Percentiles rank a stretch among this genome's conserved stretches.
Evolutionary conservation across 306 rosid species (phyloP).

Genomic region (Medicago ruthenica): DNA sequence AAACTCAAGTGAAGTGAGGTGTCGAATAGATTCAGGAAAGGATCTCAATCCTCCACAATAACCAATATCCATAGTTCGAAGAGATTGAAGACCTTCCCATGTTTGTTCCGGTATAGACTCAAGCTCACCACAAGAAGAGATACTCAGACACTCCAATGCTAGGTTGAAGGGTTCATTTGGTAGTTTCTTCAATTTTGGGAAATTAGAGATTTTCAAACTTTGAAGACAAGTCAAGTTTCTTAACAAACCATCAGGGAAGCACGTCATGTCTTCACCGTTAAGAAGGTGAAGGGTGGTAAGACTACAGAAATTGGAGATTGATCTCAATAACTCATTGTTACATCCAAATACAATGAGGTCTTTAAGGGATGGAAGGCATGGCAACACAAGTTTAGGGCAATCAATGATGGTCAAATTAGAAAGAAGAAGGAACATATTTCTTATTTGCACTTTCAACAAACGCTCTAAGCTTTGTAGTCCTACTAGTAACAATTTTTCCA

Average conservation of each 20-base stretch:
- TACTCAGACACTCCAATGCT: too few relatives aligned
- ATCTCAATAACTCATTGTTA: background rate
- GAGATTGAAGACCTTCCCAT: too few relatives aligned
- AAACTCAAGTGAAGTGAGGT: too few relatives aligned
- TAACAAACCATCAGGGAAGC: too few relatives aligned
- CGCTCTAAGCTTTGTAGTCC: background rate
- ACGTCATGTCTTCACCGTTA: too few relatives aligned
- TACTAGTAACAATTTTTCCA: background rate
- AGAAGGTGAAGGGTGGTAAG: background rate
- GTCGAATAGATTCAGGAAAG: too few relatives aligned
- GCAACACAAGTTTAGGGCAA: slow-evolving; percentile 21
- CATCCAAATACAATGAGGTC: background rate
- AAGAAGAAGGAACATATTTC: background rate
- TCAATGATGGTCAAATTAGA: background rate
- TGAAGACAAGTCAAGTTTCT: background rate
- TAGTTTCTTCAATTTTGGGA: background rate
- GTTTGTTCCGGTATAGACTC: too few relatives aligned
- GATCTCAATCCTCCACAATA: too few relatives aligned
- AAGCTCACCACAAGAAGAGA: too few relatives aligned
- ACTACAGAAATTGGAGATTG: background rate
- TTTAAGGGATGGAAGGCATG: slow-evolving; percentile 3
- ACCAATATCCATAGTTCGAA: too few relatives aligned
- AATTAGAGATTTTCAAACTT: background rate
- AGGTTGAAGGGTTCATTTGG: background rate
- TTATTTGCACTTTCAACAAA: background rate